Evolutionary conservation across 768 basidiomycete genomes (phyloP).

Genomic region (Mycena maculata): DNA sequence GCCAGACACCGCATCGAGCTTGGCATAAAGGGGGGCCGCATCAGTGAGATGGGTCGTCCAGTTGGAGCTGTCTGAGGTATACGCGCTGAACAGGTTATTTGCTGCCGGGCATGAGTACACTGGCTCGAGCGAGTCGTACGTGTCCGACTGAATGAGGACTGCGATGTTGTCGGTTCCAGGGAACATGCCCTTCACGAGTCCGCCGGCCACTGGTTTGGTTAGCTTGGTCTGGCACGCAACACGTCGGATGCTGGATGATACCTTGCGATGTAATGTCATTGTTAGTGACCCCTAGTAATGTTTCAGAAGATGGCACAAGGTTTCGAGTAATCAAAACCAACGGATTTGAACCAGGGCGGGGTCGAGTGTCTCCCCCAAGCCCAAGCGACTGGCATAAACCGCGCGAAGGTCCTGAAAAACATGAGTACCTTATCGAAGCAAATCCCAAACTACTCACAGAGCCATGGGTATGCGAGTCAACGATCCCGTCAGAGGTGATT

Average conservation of each 20-base stretch:
- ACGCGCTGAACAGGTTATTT: slow-evolving; percentile 45
- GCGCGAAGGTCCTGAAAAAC: slow-evolving; percentile 53
- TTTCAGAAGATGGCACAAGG: neutral
- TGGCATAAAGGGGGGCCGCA: slow-evolving; percentile 52
- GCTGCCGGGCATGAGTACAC: slow-evolving; percentile 56
- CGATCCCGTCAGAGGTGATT: slow-evolving; percentile 57
- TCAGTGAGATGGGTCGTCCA: slow-evolving; percentile 58
- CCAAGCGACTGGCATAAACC: slow-evolving; percentile 57
- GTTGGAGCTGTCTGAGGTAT: slow-evolving; percentile 52
- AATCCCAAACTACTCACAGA: slow-evolving; percentile 40
- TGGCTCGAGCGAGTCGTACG: slow-evolving; percentile 62
- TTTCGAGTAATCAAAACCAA: slow-evolving; percentile 35
- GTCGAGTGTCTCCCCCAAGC: slow-evolving; percentile 48
- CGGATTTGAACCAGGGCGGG: slow-evolving; percentile 50
- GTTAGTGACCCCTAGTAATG: slow-evolving; percentile 57
- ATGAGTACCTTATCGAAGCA: neutral
- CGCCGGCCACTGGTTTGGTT: slow-evolving; percentile 53
- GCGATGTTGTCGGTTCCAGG: slow-evolving; percentile 48
- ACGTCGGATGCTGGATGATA: neutral
- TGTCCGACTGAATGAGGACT: slow-evolving; percentile 53
- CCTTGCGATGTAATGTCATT: slow-evolving; percentile 63
- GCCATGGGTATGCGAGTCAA: slow-evolving; percentile 59
- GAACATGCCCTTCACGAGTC: slow-evolving; percentile 58
- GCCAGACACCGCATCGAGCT: slow-evolving; percentile 58
- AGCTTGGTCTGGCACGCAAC: neutral